Conservation (phyloP, 495 filamentous ascomycete species). For the Tuber indicum region DNA sequence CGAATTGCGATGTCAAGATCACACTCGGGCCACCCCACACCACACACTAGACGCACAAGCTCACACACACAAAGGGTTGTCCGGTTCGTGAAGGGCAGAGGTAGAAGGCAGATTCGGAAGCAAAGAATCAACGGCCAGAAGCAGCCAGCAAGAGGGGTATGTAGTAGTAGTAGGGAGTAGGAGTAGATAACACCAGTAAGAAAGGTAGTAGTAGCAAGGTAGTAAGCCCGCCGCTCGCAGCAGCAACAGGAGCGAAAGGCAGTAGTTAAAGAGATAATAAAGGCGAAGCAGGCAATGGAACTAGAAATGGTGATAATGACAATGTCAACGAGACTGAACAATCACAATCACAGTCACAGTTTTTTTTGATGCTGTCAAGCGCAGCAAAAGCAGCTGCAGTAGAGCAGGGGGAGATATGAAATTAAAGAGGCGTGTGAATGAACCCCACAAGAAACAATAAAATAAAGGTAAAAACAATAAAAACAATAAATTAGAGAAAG, state of each 20-base stretch:
- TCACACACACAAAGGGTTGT: constrained; percentile 22
- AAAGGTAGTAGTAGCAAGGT: constrained; percentile 28
- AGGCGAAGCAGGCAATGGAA: not conserved
- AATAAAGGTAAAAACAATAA: not conserved
- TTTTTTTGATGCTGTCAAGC: not conserved
- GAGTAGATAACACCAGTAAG: constrained; percentile 9
- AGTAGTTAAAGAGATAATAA: not conserved
- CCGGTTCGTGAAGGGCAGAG: constrained; percentile 26
- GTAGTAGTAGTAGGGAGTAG: not conserved
- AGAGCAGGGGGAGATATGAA: not conserved
- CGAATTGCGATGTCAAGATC: constrained; percentile 32
- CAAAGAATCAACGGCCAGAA: not conserved
- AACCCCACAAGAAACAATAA: not conserved
- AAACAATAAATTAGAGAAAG: not conserved
- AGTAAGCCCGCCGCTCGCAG: constrained; percentile 19
- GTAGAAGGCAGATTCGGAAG: constrained; percentile 10
- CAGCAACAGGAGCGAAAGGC: not conserved
- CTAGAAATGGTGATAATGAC: not conserved
- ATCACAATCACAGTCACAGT: not conserved
- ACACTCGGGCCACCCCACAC: constrained; percentile 13
- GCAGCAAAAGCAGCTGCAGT: not conserved
- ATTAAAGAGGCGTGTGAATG: not conserved
- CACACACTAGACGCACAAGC: not conserved
- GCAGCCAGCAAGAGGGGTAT: not conserved
- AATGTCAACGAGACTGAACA: not conserved